Conservation (phyloP, 805 yeast species). For the Metschnikowia dekortorum region DNA sequence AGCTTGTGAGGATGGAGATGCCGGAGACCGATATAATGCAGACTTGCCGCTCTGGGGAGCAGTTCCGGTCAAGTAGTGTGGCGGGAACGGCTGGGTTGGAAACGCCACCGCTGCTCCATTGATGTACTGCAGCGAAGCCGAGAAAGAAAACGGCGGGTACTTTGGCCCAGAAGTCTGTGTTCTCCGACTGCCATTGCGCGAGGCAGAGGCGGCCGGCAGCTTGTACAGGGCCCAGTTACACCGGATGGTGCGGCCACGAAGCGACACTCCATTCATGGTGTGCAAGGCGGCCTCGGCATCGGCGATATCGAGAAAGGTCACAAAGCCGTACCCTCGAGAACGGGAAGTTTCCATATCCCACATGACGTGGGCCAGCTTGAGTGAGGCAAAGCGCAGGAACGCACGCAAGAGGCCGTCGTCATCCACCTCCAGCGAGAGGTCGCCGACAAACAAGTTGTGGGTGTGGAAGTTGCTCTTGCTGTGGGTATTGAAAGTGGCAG, state of each 20-base stretch:
- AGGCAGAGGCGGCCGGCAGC: constrained; percentile 23
- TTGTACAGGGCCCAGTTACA: constrained; percentile 87
- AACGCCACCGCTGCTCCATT: background rate
- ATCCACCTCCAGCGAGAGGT: constrained; percentile 73
- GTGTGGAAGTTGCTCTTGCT: constrained; percentile 41
- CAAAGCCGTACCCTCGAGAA: constrained; percentile 90
- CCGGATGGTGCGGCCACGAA: constrained; percentile 74
- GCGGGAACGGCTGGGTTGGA: background rate
- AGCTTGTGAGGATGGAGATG: no score
- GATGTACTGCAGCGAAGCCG: background rate
- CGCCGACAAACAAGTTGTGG: constrained; percentile 81
- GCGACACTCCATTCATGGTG: constrained; percentile 66
- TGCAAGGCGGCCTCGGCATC: constrained; percentile 75
- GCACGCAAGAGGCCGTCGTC: constrained; percentile 63
- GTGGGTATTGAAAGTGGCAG: constrained; percentile 57
- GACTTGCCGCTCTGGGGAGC: no score
- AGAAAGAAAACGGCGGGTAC: background rate
- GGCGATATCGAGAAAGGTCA: constrained; percentile 58
- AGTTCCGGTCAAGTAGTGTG: background rate
- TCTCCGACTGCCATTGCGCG: background rate
- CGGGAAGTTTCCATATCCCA: constrained; percentile 96
- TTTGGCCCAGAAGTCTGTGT: background rate
- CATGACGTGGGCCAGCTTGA: constrained; percentile 87
- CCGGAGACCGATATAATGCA: no score
- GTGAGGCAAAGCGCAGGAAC: constrained; percentile 54